phyloP scores from a whole-genome alignment of 768 basidiomycete genomes.

The Agaricus sinodeliciosus region DNA sequence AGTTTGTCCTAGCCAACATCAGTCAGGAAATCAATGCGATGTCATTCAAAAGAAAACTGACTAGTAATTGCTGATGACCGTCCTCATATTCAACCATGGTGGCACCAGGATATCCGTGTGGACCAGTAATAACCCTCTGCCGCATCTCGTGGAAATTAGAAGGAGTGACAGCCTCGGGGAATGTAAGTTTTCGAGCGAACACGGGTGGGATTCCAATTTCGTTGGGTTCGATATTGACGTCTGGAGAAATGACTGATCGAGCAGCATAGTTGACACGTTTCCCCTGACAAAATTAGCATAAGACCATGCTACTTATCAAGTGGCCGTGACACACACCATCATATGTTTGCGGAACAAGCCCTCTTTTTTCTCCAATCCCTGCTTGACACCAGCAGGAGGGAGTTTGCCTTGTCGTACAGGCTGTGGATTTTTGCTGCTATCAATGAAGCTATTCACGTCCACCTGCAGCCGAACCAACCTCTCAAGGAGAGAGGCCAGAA shows the following conservation, averaged over 20 bases:
- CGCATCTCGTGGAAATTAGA: conserved; percentile 86
- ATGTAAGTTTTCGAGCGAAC: conserved; percentile 94
- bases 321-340: conserved; percentile 64
- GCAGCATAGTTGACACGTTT: conserved; percentile 99
- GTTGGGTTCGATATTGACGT: conserved; percentile 97
- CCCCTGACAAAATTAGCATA: conserved; percentile 45
- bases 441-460: conserved; percentile 96
- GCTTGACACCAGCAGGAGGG: conserved; percentile 92
- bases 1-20: conserved; percentile 61
- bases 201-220: conserved; percentile 98
- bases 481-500: conserved; percentile 70
- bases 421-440: conserved; percentile 90
- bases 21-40: not conserved
- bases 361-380: conserved; percentile 97
- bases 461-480: conserved; percentile 84
- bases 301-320: not conserved
- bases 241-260: conserved; percentile 99
- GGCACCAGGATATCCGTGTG: conserved; percentile 86
- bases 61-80: conserved; percentile 79
- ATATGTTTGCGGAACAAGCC: conserved; percentile 97
- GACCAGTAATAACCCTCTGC: conserved; percentile 86
- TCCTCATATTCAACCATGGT: conserved; percentile 95
- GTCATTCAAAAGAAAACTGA: conserved; percentile 24
- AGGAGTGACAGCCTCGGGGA: conserved; percentile 93
- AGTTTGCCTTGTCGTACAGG: conserved; percentile 82